Evolutionary conservation across 352 stramenopile species (phyloP), one percentile per base, ranked within the genome.

Genomic region (Pythium grandisporangium): DNA sequence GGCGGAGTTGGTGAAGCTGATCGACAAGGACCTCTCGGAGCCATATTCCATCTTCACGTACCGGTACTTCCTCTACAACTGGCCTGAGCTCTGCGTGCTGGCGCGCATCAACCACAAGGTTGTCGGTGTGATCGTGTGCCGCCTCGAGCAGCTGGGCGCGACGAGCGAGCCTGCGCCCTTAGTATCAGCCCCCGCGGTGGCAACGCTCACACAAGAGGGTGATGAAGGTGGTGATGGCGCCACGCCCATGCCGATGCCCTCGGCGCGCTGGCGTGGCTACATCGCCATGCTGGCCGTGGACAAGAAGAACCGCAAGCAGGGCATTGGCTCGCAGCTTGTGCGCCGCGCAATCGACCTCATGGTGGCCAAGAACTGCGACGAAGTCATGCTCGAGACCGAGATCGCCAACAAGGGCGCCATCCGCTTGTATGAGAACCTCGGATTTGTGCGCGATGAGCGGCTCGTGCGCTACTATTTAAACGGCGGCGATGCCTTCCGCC

Each of bases 41-140:
- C 92, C 92, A 8, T 98, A 98, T 66, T 96, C 84, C 21, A 89
- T 98, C 48, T 98, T 96, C 66, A 98, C 92, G 40, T 98, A 98
- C 64, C 79, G 92, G n/a, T 98, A 97, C 58, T 98, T 98, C 56
- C 67, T 98, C 37, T 92, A 91, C 63, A 96, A 94, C 55, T 98
- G 90, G 90, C 92, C 92, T 14, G 66, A 95, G 38, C 66, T 97
- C 35, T 97, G 87, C 42, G 69, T 97, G 32, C 58, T 96, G 30
- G 90, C 80, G 35, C 72, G 75, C 12, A 61, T 88, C 44, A 76
- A 88, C 40, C 70, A 88, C 25, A 88, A 84, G 38, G 68, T 96
- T 34, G 84, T 97, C 20, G 91, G 88, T 26, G 84, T 90, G 26
- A 91, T 98, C 33, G 82, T 98, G 51, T 95, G 85, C 48, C 93